Percentiles rank a stretch among this genome's conserved stretches.
Evolutionary conservation across 345 rosid genomes (phyloP).

Genomic region (Erucastrum elatum): DNA sequence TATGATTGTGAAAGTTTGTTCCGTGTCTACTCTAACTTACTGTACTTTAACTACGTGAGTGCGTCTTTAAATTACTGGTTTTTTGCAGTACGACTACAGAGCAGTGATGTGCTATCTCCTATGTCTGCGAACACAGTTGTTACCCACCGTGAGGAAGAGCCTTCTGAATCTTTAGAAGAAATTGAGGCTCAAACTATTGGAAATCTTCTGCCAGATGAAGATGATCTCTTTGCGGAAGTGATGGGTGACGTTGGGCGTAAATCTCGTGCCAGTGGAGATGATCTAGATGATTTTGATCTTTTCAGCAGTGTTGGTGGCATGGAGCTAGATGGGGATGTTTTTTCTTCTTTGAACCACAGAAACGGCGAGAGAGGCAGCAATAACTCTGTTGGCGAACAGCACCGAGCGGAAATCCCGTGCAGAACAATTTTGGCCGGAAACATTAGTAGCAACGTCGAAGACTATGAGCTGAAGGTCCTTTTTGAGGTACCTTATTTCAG

Average conservation of each 20-base stretch:
- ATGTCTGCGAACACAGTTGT: constrained; percentile 48
- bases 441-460: constrained; percentile 69
- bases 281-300: constrained; percentile 78
- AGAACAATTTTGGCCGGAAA: constrained; percentile 90
- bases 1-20: neutral
- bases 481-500: constrained; percentile 67
- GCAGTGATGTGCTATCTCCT: constrained; percentile 47
- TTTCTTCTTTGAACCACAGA: constrained; percentile 40
- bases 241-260: constrained; percentile 56
- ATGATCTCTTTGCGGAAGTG: constrained; percentile 85
- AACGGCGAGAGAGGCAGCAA: constrained; percentile 47
- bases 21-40: constrained; percentile 1
- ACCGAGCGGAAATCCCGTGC: constrained; percentile 64
- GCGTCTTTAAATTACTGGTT: constrained; percentile 9
- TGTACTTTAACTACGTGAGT: neutral
- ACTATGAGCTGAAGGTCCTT: constrained; percentile 71
- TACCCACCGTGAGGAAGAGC: constrained; percentile 59
- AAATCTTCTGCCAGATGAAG: constrained; percentile 92
- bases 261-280: constrained; percentile 57
- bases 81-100: constrained; percentile 61
- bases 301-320: constrained; percentile 92
- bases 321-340: constrained; percentile 82
- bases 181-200: constrained; percentile 89
- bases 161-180: constrained; percentile 72
- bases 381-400: constrained; percentile 58